A percentile compares a stretch with the other conserved stretches of the same genome.
These are phyloP conservation scores for Saprolegnia parasitica DNA, from an alignment of 352 stramenopile genomes.

Conservation along the genomic window DNA sequence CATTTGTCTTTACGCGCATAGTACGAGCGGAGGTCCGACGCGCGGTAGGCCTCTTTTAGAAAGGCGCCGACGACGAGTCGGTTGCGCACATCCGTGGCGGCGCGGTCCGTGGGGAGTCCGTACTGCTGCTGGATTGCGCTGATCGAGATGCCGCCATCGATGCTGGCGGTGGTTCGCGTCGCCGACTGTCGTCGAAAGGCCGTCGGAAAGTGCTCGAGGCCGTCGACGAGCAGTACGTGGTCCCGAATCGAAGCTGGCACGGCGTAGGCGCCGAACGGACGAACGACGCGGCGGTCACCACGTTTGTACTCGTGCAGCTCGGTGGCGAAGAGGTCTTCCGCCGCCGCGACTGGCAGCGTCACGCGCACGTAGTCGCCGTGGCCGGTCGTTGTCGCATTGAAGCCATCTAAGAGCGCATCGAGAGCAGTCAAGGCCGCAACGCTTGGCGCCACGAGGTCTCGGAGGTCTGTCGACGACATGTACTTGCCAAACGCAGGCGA, in stretches of 20 bases:
- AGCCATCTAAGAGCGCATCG: constrained; percentile 26
- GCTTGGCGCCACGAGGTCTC: constrained; percentile 40
- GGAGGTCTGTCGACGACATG: constrained; percentile 35
- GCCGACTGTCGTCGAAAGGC: constrained; percentile 37
- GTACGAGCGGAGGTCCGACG: constrained; percentile 49
- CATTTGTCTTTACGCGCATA: background rate
- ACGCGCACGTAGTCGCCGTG: constrained; percentile 48
- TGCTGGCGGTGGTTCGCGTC: constrained; percentile 7
- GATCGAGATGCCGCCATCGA: background rate
- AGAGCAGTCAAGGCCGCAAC: constrained; percentile 30
- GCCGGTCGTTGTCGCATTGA: constrained; percentile 29
- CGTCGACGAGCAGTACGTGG: constrained; percentile 59
- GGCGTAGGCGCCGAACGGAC: constrained; percentile 38
- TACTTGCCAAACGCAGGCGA: constrained; percentile 53
- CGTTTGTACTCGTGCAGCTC: constrained; percentile 52
- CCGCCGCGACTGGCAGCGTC: constrained; percentile 37
- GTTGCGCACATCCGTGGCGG: constrained; percentile 33
- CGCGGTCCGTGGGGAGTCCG: constrained; percentile 37
- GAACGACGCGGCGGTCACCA: constrained; percentile 39
- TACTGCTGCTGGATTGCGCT: constrained; percentile 49
- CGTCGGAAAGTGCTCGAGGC: constrained; percentile 68
- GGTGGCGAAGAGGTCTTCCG: constrained; percentile 56
- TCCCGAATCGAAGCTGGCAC: constrained; percentile 38
- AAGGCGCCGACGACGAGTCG: constrained; percentile 66
- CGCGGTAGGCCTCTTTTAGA: constrained; percentile 62